These are phyloP conservation scores for Somion occarium DNA, from an alignment of 1,284 basidiomycete genomes.

Conservation along the genomic window DNA sequence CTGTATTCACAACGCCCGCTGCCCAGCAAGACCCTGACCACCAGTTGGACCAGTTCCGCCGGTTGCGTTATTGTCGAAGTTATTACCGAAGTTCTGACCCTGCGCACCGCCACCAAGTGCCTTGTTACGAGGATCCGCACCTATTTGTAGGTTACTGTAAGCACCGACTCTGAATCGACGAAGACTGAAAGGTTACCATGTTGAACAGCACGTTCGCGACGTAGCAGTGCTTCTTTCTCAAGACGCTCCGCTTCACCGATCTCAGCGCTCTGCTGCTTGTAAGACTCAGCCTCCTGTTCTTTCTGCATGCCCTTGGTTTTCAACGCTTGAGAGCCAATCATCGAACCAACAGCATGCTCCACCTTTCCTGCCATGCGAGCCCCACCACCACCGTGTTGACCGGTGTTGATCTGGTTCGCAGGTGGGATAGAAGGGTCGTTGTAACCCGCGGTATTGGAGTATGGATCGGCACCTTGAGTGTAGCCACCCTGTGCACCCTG, in stretches of 20 bases:
- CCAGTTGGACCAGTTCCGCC: slow-evolving; percentile 7
- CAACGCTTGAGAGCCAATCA: slow-evolving; percentile 43
- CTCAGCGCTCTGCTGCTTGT: slow-evolving; percentile 43
- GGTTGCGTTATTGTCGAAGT: slow-evolving; percentile 8
- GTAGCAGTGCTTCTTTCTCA: slow-evolving; percentile 43
- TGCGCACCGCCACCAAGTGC: slow-evolving; percentile 13
- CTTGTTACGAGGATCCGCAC: slow-evolving; percentile 15
- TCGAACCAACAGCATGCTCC: slow-evolving; percentile 41
- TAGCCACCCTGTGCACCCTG: no score
- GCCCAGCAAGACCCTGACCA: not conserved
- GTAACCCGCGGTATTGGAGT: slow-evolving; percentile 11
- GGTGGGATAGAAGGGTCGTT: slow-evolving; percentile 18
- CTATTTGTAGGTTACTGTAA: slow-evolving; percentile 4
- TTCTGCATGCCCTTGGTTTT: slow-evolving; percentile 50
- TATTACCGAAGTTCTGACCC: slow-evolving; percentile 11
- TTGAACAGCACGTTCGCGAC: slow-evolving; percentile 48
- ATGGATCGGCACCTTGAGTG: slow-evolving; percentile 5
- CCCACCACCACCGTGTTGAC: slow-evolving; percentile 16
- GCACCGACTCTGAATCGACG: not conserved
- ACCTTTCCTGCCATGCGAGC: slow-evolving; percentile 40
- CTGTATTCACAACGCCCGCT: slow-evolving; percentile 1
- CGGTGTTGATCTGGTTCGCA: slow-evolving; percentile 18
- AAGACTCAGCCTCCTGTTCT: slow-evolving; percentile 45
- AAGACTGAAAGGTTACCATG: slow-evolving; percentile 32
- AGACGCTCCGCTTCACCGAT: slow-evolving; percentile 51